A percentile compares a stretch with the other conserved stretches of the same genome.
Conservation (phyloP, 2,329 filamentous ascomycete species). For the Phaeosphaeria sp. region DNA sequence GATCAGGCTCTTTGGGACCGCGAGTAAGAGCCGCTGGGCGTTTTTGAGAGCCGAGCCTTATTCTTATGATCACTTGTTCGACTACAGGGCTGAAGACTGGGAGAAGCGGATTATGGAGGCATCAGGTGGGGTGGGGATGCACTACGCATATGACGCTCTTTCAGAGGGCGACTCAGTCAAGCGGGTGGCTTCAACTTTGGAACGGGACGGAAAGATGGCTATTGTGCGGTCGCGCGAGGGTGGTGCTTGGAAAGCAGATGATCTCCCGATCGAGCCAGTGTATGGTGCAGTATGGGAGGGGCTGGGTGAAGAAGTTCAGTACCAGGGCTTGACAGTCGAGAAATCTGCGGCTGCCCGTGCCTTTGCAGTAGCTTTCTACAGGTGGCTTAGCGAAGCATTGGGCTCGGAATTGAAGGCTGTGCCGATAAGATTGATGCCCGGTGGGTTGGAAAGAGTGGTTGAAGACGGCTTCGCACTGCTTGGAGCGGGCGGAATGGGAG, state of each 20-base stretch:
- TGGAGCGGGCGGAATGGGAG: constrained; percentile 30
- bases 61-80: constrained; percentile 47
- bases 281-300: constrained; percentile 55
- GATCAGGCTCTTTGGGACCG: constrained; percentile 33
- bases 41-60: constrained; percentile 45
- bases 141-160: constrained; percentile 51
- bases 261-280: constrained; percentile 39
- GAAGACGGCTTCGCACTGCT: constrained; percentile 30
- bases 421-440: constrained; percentile 35
- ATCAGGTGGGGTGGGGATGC: constrained; percentile 34
- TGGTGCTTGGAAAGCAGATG: constrained; percentile 35
- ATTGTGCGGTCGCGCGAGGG: constrained; percentile 40
- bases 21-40: constrained; percentile 28
- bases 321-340: constrained; percentile 39
- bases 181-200: constrained; percentile 34
- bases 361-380: constrained; percentile 47
- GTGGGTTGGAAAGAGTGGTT: constrained; percentile 27
- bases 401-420: constrained; percentile 32
- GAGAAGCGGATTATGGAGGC: constrained; percentile 32
- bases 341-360: constrained; percentile 19
- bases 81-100: constrained; percentile 49
- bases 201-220: constrained; percentile 29
- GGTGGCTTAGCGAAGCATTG: constrained; percentile 35
- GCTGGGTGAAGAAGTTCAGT: constrained; percentile 50
- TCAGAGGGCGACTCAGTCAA: constrained; percentile 50